Evolutionary conservation across 1,284 basidiomycete species (phyloP), one percentile per base, ranked within the genome.

Genomic region (Apiotrichum veenhuisii): DNA sequence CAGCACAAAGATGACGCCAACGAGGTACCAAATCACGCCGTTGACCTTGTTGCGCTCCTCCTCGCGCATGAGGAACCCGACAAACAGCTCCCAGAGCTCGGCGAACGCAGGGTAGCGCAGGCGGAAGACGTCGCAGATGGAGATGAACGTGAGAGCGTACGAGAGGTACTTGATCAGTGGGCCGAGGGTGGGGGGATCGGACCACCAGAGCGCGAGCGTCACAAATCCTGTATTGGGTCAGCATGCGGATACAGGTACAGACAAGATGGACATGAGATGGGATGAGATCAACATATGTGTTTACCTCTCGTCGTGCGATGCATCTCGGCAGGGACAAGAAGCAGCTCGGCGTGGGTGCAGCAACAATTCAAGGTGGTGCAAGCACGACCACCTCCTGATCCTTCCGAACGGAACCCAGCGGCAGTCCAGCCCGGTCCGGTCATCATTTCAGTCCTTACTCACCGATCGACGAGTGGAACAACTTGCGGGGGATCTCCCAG

Each of bases 1-100:
- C 22, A 98, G 82, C 33, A 87, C 89, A 69, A 87, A 84, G 62
- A 93, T 85, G 64, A 91, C 91, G 20, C 95, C 95, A 30, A 95
- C 77, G 52, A 98, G 86, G 74, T 98, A 98, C 90, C 91, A 98
- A 45, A 97, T 86, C 30, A 95, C 91, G 5, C 95, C 95, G 69
- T 93, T 93, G 17, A 86, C 82, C 44, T 82, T 79, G 54, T 87
- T 86, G 80, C 87, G 89, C 80, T 97, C 94, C 64, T 85, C 86
- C 64, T 94, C 91, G 18, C 93, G 84, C 95, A 98, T 98, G 54
- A 98, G 82, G 70, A 90, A 87, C 22, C 95, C 94, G 1, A 95
- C 77, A 33, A 80, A 77, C 17, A 79, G 77, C 74, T 97, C 94
- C 73, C 93, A 98, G 9, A 86, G 64, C 43, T 71, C 78, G 63